Base-by-base conservation (phyloP, 2,329 filamentous ascomycete species). In the Claviceps arundinis region DNA sequence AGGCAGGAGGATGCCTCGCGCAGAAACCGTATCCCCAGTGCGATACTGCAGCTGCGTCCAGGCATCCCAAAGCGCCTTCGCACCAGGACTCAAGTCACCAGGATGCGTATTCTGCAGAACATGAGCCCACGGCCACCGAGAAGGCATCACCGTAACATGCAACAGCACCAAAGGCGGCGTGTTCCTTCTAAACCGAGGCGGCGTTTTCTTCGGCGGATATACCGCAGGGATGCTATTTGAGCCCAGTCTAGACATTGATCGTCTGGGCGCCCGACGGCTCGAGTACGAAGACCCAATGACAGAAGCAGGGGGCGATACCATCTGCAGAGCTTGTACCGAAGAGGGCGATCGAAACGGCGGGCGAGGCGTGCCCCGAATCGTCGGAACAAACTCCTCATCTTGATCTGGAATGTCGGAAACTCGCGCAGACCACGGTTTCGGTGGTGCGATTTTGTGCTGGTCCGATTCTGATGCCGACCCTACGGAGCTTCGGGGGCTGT, bases 81-180 rank as follows among this genome's bases (percentile, higher is more conserved):
- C 66, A 8, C 69, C 68, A 6, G 73, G 67, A 7, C 70, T 73
- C 30, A 78, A 62, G 48, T 74, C 68, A 37, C 57, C 61, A 4
- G 65, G 62, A 26, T 62, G 64, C 6, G 65, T 67, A n/a, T 59
- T 67, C 43, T 78, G 72, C 30, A 83, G 64, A 8, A 82, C 66
- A 24, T 76, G 71, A 1, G 72, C 77, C 73, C 84, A 89, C 1
- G 74, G 72, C 72, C 84, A 80, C 42, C 80, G 73, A 9, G 88
- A 72, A 0, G 87, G 86, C 5, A 93, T 70, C 0, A 91, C 72
- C 0, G 86, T 90, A 38, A 87, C 82, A 59, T 93, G 87, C 4
- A 93, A 72, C 47, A 93, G 71, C 1, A 93, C 85, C 2, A 93
- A 73, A 2, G 87, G 87, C 48, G 79, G 78, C 51, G 75, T 75